phyloP scores from a whole-genome alignment of 176 grass and related monocot species.

The Poa pratensis region DNA sequence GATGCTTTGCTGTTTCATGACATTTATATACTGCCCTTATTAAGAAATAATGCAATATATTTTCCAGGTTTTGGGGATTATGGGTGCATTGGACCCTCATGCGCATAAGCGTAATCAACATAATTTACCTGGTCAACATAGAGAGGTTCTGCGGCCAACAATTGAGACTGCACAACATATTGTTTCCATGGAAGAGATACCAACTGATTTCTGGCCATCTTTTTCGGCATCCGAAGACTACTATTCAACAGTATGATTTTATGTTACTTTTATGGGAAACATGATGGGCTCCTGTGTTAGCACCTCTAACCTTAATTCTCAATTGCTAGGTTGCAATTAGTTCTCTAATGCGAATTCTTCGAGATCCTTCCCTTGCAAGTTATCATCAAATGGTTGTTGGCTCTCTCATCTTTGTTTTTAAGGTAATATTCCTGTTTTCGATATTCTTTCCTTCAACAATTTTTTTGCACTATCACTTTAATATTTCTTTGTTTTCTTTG shows the following conservation, averaged over 20 bases:
- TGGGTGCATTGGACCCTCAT: constrained; percentile 98
- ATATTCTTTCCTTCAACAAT: constrained; percentile 26
- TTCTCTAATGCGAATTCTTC: constrained; percentile 95
- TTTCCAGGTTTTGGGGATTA: constrained; percentile 93
- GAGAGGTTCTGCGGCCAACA: constrained; percentile 64
- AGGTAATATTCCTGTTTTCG: constrained; percentile 59
- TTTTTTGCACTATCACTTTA: constrained; percentile 41
- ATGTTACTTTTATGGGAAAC: constrained; percentile 23
- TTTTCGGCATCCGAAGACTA: constrained; percentile 96
- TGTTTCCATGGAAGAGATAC: constrained; percentile 95
- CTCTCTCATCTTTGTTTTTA: constrained; percentile 97
- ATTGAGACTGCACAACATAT: constrained; percentile 89
- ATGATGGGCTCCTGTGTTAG: not conserved
- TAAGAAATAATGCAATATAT: constrained; percentile 25
- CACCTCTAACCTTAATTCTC: constrained; percentile 38
- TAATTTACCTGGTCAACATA: constrained; percentile 79
- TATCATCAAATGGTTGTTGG: constrained; percentile 97
- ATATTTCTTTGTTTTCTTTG: constrained; percentile 48
- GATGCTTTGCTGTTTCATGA: constrained; percentile 30
- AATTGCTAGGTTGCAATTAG: constrained; percentile 84
- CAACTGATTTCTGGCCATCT: constrained; percentile 94
- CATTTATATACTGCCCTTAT: not conserved
- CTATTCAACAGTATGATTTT: constrained; percentile 87
- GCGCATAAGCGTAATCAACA: constrained; percentile 95
- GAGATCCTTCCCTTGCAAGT: constrained; percentile 97